phyloP scores from a whole-genome alignment of 2,329 filamentous ascomycete genomes.

The Cladosporium sp. region DNA sequence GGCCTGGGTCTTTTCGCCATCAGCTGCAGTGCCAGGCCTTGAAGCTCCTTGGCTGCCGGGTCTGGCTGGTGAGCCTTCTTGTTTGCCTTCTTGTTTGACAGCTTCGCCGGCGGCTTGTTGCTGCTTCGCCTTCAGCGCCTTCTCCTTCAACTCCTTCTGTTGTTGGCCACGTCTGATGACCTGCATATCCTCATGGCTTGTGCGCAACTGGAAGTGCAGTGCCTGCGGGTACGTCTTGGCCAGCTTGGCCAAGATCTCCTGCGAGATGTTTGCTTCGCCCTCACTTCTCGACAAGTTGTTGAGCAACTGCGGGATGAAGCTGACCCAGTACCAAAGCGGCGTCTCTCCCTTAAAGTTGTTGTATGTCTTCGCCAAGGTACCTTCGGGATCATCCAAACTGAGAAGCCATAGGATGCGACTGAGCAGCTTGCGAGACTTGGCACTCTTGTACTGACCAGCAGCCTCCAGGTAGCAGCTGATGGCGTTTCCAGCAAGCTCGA shows the following conservation, averaged over 20 bases:
- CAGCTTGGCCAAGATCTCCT: constrained; percentile 85
- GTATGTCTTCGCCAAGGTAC: constrained; percentile 79
- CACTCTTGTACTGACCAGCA: constrained; percentile 93
- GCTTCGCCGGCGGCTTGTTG: constrained; percentile 55
- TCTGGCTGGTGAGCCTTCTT: constrained; percentile 35
- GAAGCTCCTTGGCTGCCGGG: constrained; percentile 34
- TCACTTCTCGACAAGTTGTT: constrained; percentile 81
- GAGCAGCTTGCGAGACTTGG: constrained; percentile 91
- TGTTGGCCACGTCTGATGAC: constrained; percentile 81
- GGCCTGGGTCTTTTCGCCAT: constrained; percentile 35
- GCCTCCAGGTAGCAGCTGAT: constrained; percentile 96
- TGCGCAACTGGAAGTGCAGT: constrained; percentile 91
- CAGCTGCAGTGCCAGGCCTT: constrained; percentile 43
- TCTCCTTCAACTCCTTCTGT: constrained; percentile 56
- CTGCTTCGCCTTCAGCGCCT: constrained; percentile 55
- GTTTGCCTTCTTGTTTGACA: constrained; percentile 39
- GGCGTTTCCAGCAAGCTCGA: constrained; percentile 83
- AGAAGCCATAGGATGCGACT: constrained; percentile 93
- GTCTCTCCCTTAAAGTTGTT: constrained; percentile 97
- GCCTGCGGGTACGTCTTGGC: constrained; percentile 94
- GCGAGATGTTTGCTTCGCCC: constrained; percentile 77
- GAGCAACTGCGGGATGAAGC: constrained; percentile 94
- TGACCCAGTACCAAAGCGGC: constrained; percentile 99
- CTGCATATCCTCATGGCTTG: constrained; percentile 89
- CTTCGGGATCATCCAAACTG: constrained; percentile 86